phyloP scores from a whole-genome alignment of 768 basidiomycete species.

The Collybiopsis confluens region DNA sequence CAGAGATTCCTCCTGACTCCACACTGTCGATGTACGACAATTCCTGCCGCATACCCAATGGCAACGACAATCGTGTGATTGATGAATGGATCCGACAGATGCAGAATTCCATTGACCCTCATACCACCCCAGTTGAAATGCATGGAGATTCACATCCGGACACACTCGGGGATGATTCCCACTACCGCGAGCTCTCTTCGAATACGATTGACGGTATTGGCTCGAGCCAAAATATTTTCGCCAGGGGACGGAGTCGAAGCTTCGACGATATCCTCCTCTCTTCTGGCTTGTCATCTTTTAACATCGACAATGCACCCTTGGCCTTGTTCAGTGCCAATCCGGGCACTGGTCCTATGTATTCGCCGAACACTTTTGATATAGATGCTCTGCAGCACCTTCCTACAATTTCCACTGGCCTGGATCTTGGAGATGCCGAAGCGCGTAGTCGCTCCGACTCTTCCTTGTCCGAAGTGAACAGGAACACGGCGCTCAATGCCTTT shows the following conservation, averaged over 20 bases:
- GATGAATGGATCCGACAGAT: conserved; percentile 62
- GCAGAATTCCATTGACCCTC: neutral
- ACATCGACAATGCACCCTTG: neutral
- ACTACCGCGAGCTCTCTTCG: neutral
- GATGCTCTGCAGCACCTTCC: neutral
- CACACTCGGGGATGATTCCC: neutral
- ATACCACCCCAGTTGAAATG: neutral
- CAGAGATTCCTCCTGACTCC: conserved; percentile 37
- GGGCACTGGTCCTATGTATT: neutral
- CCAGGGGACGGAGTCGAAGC: neutral
- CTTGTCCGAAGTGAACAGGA: neutral
- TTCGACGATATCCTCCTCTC: conserved; percentile 1
- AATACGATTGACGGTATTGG: neutral
- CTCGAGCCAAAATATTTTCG: neutral
- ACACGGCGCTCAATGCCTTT: neutral
- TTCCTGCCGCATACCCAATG: neutral
- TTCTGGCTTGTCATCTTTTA: neutral
- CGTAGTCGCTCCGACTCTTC: conserved; percentile 2
- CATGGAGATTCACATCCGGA: too few relatives aligned
- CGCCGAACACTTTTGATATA: neutral
- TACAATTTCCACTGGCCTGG: neutral
- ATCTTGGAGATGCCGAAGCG: neutral
- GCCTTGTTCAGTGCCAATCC: neutral
- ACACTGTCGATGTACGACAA: conserved; percentile 27
- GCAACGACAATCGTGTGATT: conserved; percentile 27